These are phyloP conservation scores for Ophiostoma perfectum DNA, from an alignment of 2,329 filamentous ascomycete genomes.

Conservation along the genomic window DNA sequence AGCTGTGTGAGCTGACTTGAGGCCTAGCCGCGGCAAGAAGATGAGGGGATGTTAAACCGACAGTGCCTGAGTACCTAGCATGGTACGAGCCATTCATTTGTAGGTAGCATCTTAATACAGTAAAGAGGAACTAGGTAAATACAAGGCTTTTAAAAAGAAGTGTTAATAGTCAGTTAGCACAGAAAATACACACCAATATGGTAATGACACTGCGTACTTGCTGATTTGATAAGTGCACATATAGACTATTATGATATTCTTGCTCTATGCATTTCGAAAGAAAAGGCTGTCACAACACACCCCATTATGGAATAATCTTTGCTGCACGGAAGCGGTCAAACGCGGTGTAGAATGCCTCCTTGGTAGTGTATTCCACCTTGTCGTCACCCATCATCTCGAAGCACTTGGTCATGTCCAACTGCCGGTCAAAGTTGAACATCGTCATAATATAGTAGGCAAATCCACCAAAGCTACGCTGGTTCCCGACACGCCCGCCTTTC, in stretches of 20 bases:
- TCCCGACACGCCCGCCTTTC: slow-evolving; percentile 32
- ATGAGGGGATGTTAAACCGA: not conserved
- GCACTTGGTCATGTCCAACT: slow-evolving; percentile 32
- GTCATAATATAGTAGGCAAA: slow-evolving; percentile 35
- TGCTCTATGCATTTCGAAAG: too few species aligned
- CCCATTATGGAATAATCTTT: not conserved
- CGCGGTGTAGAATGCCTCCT: not conserved
- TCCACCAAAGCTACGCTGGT: slow-evolving; percentile 31
- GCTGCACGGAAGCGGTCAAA: not conserved
- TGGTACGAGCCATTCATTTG: too few species aligned
- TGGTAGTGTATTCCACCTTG: slow-evolving; percentile 25
- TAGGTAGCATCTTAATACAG: not conserved
- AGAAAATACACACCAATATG: too few species aligned
- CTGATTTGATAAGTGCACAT: too few species aligned
- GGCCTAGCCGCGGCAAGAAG: slow-evolving; percentile 2
- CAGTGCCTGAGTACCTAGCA: not conserved
- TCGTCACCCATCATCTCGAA: slow-evolving; percentile 31
- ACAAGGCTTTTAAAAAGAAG: not conserved
- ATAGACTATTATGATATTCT: not conserved
- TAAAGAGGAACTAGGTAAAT: not conserved
- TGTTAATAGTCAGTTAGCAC: not conserved
- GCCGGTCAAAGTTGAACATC: slow-evolving; percentile 35
- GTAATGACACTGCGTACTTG: too few species aligned
- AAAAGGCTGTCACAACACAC: too few species aligned
- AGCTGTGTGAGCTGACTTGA: not conserved